phyloP scores from a whole-genome alignment of 768 basidiomycete species.

The Terana coerulea region DNA sequence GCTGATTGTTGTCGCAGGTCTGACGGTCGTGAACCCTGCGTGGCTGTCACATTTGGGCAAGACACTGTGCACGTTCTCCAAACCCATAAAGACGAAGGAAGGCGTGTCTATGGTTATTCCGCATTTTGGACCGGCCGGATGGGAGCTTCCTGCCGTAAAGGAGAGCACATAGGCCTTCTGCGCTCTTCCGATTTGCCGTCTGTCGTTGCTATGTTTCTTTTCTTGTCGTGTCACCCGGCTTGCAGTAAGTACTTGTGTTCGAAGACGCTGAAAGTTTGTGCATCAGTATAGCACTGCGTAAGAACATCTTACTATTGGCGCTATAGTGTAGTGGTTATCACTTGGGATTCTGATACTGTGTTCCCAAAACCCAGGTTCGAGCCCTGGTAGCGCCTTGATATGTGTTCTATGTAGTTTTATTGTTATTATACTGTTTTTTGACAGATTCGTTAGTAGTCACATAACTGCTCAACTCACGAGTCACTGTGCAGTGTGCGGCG shows the following conservation, averaged over 20 bases:
- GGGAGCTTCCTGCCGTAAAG: conserved; percentile 78
- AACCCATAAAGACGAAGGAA: conserved; percentile 66
- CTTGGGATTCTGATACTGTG: conserved; percentile 13
- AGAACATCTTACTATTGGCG: not conserved
- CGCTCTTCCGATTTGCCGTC: no score
- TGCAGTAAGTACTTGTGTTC: no score
- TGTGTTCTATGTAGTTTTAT: no score
- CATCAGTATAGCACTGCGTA: no score
- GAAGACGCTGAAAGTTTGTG: no score
- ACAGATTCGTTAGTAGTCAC: no score
- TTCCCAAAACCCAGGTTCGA: conserved; percentile 17
- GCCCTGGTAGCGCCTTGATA: conserved; percentile 14
- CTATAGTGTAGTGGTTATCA: conserved; percentile 16
- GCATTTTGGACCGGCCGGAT: conserved; percentile 78
- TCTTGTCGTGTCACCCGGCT: no score
- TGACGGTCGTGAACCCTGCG: conserved; percentile 81
- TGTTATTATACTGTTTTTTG: no score
- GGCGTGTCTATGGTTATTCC: conserved; percentile 77
- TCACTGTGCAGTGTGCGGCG: no score
- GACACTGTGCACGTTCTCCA: conserved; percentile 84
- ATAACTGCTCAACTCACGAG: no score
- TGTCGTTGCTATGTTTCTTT: no score
- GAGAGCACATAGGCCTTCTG: no score
- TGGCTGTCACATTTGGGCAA: conserved; percentile 86
- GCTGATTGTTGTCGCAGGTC: conserved; percentile 37